Evolutionary conservation across 2,329 filamentous ascomycete genomes (phyloP).

Genomic region (Aspergillus sojae): DNA sequence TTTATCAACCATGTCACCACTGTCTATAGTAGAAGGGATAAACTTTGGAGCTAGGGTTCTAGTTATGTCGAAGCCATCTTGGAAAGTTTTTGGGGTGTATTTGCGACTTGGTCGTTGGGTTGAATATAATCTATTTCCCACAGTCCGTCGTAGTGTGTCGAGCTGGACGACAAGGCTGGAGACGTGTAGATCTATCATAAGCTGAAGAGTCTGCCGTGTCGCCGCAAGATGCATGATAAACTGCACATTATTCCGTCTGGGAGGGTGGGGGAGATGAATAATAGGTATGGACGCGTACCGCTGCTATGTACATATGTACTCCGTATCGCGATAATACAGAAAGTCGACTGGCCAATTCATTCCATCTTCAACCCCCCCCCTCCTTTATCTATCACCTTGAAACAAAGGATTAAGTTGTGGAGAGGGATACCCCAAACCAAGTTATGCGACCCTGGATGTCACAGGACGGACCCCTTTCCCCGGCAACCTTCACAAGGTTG

Average conservation of each 20-base stretch:
- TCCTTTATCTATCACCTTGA: not conserved
- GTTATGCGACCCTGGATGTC: not conserved
- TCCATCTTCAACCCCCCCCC: not conserved
- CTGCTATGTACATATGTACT: too few relatives aligned
- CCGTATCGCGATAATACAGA: not conserved
- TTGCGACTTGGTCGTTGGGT: not conserved
- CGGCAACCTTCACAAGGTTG: not conserved
- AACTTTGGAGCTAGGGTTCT: not conserved
- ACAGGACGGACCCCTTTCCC: not conserved
- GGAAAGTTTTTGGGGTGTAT: not conserved
- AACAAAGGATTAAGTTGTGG: not conserved
- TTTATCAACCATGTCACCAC: not conserved
- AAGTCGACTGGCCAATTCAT: not conserved
- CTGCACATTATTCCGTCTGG: not conserved
- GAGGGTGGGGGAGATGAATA: not conserved
- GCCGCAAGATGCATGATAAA: not conserved
- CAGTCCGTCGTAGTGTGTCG: not conserved
- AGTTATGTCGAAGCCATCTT: not conserved
- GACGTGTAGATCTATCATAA: conserved; percentile 5
- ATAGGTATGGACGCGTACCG: not conserved
- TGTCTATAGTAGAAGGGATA: not conserved
- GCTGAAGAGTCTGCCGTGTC: not conserved
- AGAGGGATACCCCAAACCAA: not conserved
- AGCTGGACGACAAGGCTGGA: not conserved
- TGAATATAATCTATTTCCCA: not conserved